phyloP scores from a whole-genome alignment of 495 filamentous ascomycete species.

The Tuber magnatum region DNA sequence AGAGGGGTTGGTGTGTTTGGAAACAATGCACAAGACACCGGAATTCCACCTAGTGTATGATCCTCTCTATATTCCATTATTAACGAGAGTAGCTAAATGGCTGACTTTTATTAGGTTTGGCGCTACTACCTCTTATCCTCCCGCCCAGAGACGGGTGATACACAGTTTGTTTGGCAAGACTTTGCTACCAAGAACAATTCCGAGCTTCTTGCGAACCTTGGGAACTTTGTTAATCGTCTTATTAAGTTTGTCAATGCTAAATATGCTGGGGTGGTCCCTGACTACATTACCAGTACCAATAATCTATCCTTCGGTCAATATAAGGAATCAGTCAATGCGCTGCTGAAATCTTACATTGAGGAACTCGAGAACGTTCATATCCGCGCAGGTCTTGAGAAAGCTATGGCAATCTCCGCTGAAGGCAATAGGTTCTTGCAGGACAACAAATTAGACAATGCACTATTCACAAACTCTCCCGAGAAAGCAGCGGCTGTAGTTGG shows the following conservation, averaged over 20 bases:
- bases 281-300: constrained; percentile 49
- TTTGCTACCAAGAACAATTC: constrained; percentile 87
- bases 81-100: background rate
- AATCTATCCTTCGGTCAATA: constrained; percentile 51
- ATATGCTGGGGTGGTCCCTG: constrained; percentile 62
- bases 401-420: constrained; percentile 61
- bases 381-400: constrained; percentile 61
- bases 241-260: constrained; percentile 82
- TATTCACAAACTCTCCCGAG: constrained; percentile 64
- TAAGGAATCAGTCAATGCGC: constrained; percentile 55
- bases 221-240: constrained; percentile 89
- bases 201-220: constrained; percentile 80
- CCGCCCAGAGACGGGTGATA: constrained; percentile 81
- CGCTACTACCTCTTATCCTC: constrained; percentile 84
- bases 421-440: constrained; percentile 80
- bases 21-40: constrained; percentile 77
- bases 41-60: constrained; percentile 56
- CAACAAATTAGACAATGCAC: constrained; percentile 74
- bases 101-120: constrained; percentile 58
- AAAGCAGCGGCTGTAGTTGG: constrained; percentile 70
- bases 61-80: background rate
- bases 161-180: constrained; percentile 78
- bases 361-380: constrained; percentile 70
- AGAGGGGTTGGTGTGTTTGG: constrained; percentile 85
- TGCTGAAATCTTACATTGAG: constrained; percentile 61